Base-by-base conservation (phyloP, 352 stramenopile species). In the Phytophthora pinifolia region DNA sequence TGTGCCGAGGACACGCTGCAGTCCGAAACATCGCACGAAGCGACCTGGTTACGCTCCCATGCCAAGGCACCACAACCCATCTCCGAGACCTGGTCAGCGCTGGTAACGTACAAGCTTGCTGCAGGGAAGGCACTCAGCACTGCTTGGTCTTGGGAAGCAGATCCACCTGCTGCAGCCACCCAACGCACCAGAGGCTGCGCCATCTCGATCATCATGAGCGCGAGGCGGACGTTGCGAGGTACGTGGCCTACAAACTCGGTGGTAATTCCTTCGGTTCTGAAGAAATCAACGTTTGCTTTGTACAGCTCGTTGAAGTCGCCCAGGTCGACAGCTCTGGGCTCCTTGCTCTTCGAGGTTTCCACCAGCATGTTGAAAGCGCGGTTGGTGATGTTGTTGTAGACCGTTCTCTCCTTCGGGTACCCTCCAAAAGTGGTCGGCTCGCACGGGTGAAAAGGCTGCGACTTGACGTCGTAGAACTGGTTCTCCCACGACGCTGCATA, bases 301-400 rank as follows among this genome's bases (percentile, higher is more conserved):
- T 92, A 92, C 10, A 96, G 12, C 37, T 91, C 80, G 15, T 83
- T 68, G 17, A 71, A 70, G 6, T 64, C 70, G 12, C 96, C 96
- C 22, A 99, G 67, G 3, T 76, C 51, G 13, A 46, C 54, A 46
- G 86, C 68, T 3, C 36, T 39, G 0, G 96, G 96, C 18, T 86
- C 65, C 53, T 99, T 99, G n/a, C 50, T 71, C 53, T 97, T 65
- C 25, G 89, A 97, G 4, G 95, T 98, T 65, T 99, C 97, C 27
- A 99, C 86, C 1, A 99, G 72, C 62, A 99, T 96, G 46, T 98
- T 98, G 62, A 98, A 98, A 9, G 88, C 80, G 14, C 96, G 86
- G 38, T 98, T 79, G 9, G 86, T 97, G 6, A 84, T 77, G 60
- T 96, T 95, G 53, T 97, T 97, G 74, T 99, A 98, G 10, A 75